Percentiles rank a stretch among this genome's conserved stretches.
phyloP scores from a whole-genome alignment of 306 rosid genomes.

The Sesbania bispinosa region DNA sequence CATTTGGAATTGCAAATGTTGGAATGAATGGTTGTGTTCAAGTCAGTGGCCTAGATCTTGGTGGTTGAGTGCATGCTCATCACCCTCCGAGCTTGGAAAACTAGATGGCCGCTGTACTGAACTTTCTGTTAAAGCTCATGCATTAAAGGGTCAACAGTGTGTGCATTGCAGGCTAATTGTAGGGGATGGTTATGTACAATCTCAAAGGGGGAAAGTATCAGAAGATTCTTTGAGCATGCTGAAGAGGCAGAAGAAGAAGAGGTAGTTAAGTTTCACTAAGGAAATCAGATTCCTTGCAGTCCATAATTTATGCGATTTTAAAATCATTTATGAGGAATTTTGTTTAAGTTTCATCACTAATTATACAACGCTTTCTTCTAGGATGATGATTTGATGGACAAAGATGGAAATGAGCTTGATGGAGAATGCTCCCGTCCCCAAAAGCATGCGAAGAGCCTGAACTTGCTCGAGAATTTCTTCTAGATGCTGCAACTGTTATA shows the following conservation, averaged over 20 bases:
- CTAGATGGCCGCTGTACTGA: constrained; percentile 90
- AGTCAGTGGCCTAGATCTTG: constrained; percentile 77
- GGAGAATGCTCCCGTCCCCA: constrained; percentile 99
- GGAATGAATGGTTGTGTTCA: constrained; percentile 79
- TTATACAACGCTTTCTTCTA: constrained; percentile 32
- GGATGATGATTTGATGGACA: constrained; percentile 97
- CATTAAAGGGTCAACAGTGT: constrained; percentile 86
- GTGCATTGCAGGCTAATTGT: constrained; percentile 91
- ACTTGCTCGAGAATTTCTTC: constrained; percentile 96
- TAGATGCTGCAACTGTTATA: constrained; percentile 95
- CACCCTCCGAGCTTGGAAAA: constrained; percentile 94
- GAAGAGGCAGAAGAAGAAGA: constrained; percentile 99
- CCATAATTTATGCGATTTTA: constrained; percentile 5
- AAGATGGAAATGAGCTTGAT: constrained; percentile 90
- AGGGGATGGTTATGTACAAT: constrained; percentile 91
- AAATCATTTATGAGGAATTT: constrained; percentile 11
- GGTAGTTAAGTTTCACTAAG: constrained; percentile 52
- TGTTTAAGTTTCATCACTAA: constrained; percentile 11
- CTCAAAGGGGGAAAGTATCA: constrained; percentile 87
- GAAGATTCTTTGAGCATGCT: constrained; percentile 95
- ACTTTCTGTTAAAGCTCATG: constrained; percentile 92
- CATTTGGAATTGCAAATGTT: constrained; percentile 90
- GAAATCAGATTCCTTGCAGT: constrained; percentile 31
- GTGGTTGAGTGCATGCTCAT: constrained; percentile 80
- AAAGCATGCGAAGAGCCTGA: constrained; percentile 98